Evolutionary conservation across 768 basidiomycete species (phyloP).

Genomic region (Lactarius trivialis): DNA sequence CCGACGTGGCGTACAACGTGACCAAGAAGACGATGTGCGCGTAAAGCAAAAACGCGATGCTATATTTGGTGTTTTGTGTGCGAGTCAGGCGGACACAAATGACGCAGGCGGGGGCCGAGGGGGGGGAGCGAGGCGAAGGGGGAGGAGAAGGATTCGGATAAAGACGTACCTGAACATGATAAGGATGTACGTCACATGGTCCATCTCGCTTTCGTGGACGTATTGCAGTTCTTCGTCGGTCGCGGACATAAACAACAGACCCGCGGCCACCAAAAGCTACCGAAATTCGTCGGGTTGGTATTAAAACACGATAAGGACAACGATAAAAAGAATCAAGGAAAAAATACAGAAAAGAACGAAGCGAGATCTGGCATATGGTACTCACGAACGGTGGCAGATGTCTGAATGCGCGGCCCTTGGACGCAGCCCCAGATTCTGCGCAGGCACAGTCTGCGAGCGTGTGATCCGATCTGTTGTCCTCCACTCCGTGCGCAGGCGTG

Average conservation of each 20-base stretch:
- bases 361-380: conserved; percentile 21
- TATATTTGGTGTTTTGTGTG: conserved; percentile 25
- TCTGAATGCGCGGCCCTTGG: conserved; percentile 54
- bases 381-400: conserved; percentile 87
- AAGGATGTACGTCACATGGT: conserved; percentile 85
- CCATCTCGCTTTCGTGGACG: conserved; percentile 68
- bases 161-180: conserved; percentile 67
- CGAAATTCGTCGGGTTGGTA: conserved; percentile 70
- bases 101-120: background rate
- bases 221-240: conserved; percentile 85
- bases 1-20: conserved; percentile 58
- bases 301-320: background rate
- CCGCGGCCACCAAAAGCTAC: conserved; percentile 31
- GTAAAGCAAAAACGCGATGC: conserved; percentile 74
- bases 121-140: background rate
- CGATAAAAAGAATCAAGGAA: background rate
- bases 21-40: conserved; percentile 64
- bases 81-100: background rate
- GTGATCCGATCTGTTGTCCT: conserved; percentile 58
- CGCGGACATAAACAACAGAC: conserved; percentile 84
- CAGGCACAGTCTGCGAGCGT: conserved; percentile 44
- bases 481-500: conserved; percentile 34
- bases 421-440: conserved; percentile 26
- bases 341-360: background rate
- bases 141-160: conserved; percentile 3